Base-by-base conservation (phyloP, 2,329 filamentous ascomycete species). In the Plenodomus tracheiphilus region DNA sequence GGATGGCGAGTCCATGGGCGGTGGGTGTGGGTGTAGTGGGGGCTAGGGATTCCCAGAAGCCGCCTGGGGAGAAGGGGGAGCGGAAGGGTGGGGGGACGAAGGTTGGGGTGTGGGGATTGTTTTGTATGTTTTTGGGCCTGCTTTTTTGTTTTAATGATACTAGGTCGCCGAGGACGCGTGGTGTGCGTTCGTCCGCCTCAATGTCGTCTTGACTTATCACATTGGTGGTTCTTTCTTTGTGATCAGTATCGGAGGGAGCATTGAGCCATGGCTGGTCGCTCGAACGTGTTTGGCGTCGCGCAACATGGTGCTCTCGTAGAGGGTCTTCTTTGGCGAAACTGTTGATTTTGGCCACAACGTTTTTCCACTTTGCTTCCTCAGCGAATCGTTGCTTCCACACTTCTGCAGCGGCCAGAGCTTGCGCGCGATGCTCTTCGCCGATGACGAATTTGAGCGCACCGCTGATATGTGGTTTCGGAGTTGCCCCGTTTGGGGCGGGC, bases 11-110 rank as follows among this genome's bases (percentile, higher is more conserved):
- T 15, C 19, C 41, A 13, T 44, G 34, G n/a, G 37, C 25, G 8
- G 16, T 32, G 1, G 44, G 21, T 36, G 28, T 30, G 10, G 52
- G 39, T 11, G 41, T 51, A 22, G 51, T 51, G 8, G 48, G 34
- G 10, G 46, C 39, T 20, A 56, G 47, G 17, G 42, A 50, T 16
- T 47, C 55, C 60, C 59, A 59, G 36, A 52, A 53, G 7, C 59
- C 61, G 3, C 49, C 56, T 17, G 34, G 42, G 2, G 52, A 51
- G 38, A 65, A 65, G 1, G 61, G 50, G 10, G 64, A 64, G 28
- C 50, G 53, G 3, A 46, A 10, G 4, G 53, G 48, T 6, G 44
- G 28, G 28, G 28, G 15, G 28, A 32, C 8, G 22, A 10, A 25
- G 22, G 10, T 5, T 5, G 22, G 6, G 28, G 28, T 32, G 13